Evolutionary conservation across 441 rosid species (phyloP).

Genomic region (Metrosideros polymorpha): DNA sequence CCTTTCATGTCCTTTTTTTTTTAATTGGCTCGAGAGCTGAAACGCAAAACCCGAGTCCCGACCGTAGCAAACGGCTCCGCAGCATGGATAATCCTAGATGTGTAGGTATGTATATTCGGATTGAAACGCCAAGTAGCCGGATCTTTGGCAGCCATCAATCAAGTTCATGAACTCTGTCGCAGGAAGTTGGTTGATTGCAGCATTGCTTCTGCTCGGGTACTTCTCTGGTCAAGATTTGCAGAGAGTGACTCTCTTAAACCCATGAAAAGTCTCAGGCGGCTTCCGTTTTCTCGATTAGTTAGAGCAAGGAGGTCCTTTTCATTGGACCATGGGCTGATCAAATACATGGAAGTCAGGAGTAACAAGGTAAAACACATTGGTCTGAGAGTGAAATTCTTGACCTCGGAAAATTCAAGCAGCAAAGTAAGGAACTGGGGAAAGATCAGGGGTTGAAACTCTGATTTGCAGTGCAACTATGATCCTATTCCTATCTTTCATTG

Average conservation of each 20-base stretch:
- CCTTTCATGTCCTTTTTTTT: neutral
- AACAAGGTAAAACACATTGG: no score
- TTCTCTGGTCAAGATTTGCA: no score
- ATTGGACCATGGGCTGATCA: no score
- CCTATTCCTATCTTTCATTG: neutral
- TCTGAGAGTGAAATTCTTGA: no score
- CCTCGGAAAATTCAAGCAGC: neutral
- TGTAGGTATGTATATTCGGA: neutral
- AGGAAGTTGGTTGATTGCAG: no score
- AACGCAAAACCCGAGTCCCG: neutral
- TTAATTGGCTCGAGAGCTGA: neutral
- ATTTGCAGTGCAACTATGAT: neutral
- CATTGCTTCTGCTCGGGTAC: no score
- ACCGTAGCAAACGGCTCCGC: neutral
- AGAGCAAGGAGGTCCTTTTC: no score
- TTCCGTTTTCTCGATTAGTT: no score
- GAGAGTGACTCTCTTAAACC: no score
- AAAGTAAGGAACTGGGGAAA: neutral
- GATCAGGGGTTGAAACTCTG: neutral
- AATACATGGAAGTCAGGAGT: no score
- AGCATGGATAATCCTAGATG: neutral
- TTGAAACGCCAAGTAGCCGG: neutral
- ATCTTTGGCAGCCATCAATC: neutral
- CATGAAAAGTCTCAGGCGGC: no score
- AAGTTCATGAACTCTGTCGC: neutral